These are phyloP conservation scores for Gonapodya sp. DNA, from an alignment of 192 early-diverging fungal species.

Conservation along the genomic window DNA sequence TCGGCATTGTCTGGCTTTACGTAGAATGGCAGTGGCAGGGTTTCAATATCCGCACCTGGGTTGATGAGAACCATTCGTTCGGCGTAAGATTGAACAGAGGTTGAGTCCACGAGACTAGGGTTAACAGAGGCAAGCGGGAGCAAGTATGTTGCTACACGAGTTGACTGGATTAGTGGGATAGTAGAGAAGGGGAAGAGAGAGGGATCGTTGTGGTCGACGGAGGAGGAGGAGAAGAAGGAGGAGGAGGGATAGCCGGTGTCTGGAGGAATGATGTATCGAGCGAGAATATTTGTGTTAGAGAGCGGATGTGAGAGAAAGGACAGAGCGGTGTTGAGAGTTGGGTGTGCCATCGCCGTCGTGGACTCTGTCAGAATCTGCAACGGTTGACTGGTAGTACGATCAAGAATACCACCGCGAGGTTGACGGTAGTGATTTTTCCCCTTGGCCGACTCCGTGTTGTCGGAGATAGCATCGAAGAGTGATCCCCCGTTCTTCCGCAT, in stretches of 20 bases:
- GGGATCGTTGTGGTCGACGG: background rate
- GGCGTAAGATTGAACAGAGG: background rate
- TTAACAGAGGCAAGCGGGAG: background rate
- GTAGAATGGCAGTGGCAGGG: background rate
- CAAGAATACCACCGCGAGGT: too few relatives aligned
- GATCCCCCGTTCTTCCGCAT: too few relatives aligned
- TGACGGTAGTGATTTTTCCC: too few relatives aligned
- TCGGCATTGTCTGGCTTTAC: too few relatives aligned
- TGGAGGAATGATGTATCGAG: background rate
- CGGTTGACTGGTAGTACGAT: too few relatives aligned
- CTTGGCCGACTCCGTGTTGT: too few relatives aligned
- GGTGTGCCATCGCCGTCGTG: background rate
- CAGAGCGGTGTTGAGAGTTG: background rate
- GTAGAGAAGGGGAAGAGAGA: background rate
- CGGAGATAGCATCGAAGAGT: too few relatives aligned
- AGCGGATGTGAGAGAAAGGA: background rate
- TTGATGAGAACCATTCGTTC: background rate
- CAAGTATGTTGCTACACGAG: background rate
- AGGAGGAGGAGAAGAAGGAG: background rate
- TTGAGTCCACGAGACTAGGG: background rate
- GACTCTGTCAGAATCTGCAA: too few relatives aligned
- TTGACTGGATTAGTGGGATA: too few relatives aligned
- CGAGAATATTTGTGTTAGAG: background rate
- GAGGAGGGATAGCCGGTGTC: background rate
- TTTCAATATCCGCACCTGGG: background rate